Base-by-base conservation (phyloP, 2,329 filamentous ascomycete genomes). In the Neopestalotiopsis clavispora region DNA sequence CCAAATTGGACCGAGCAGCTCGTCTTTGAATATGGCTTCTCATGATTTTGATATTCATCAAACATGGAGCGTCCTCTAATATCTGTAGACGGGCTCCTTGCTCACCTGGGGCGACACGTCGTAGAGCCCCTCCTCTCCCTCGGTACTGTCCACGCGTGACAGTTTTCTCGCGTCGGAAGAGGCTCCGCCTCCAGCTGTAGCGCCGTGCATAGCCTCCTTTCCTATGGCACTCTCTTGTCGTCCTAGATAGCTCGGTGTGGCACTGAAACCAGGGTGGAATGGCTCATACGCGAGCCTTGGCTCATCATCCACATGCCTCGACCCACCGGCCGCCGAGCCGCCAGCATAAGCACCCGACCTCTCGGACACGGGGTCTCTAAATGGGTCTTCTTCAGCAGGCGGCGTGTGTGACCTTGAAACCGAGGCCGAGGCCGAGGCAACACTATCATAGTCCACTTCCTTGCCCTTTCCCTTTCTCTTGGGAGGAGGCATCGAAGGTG, bases 171-270 rank as follows among this genome's bases (percentile, higher is more conserved):
- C n/a, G 12, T 61, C 62, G 13, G 59, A 52, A n/a, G 65, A 60
- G 2, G 20, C 6, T 10, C 45, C 40, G 30, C 62, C 28, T 5
- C 49, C 72, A 17, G 78, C 81, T 4, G 56, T 73, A 28, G 78
- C 81, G 7, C 81, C 83, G 62, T 83, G 81, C 82, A 83, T 84
- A 9, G 79, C 72, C 69, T 82, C 74, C 73, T 83, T 82, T 52
- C 78, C 80, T 57, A 80, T 67, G 23, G 81, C 81, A 67, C 81
- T 83, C 17, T 83, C 81, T 71, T 83, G 81, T 45, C 81, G 76
- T 58, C 75, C 77, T 2, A 78, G 57, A 64, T 81, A 81, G 71
- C 80, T 80, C 32, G 74, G 74, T 17, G 78, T 80, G 58, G 72
- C 68, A 68, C 73, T 73, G 65, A 79, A 79, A 4, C 78, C 79